A percentile compares a stretch with the other conserved stretches of the same genome.
Evolutionary conservation across 164 flowering plant genomes (phyloP).

Genomic region (Dillenia suffruticosa): DNA sequence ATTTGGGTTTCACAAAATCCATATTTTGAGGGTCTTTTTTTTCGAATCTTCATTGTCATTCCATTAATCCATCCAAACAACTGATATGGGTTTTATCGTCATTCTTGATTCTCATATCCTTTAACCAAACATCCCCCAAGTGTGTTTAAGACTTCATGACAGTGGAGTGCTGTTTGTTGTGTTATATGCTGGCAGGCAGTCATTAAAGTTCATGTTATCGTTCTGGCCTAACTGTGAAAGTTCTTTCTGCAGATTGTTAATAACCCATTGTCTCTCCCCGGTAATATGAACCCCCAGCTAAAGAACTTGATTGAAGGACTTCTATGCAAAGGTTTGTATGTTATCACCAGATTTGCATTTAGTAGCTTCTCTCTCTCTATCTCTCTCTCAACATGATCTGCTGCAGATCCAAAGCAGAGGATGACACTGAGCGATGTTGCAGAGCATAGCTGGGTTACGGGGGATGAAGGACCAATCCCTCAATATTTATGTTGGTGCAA

Average conservation of each 20-base stretch:
- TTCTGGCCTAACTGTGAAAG: too few relatives aligned
- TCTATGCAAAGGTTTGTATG: conserved; percentile 75
- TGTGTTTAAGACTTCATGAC: too few relatives aligned
- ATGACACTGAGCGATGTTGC: conserved; percentile 55
- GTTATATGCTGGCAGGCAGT: too few relatives aligned
- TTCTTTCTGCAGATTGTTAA: conserved; percentile 60
- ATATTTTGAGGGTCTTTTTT: too few relatives aligned
- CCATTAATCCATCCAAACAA: too few relatives aligned
- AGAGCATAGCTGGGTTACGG: conserved; percentile 73
- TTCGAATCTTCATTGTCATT: too few relatives aligned
- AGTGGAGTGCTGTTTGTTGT: too few relatives aligned
- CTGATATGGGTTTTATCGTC: too few relatives aligned
- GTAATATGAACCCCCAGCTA: conserved; percentile 47
- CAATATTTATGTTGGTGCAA: conserved; percentile 75
- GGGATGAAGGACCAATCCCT: conserved; percentile 68
- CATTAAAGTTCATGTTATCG: too few relatives aligned
- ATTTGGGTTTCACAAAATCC: too few relatives aligned
- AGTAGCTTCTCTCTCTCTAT: neutral
- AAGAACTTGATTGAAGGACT: conserved; percentile 66
- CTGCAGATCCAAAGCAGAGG: conserved; percentile 67
- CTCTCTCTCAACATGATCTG: neutral
- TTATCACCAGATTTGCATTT: neutral
- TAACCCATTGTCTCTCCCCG: conserved; percentile 55
- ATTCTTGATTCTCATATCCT: too few relatives aligned
- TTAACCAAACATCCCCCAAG: too few relatives aligned